Conservation (phyloP, 805 yeast genomes). For the Cyberlindnera petersonii region DNA sequence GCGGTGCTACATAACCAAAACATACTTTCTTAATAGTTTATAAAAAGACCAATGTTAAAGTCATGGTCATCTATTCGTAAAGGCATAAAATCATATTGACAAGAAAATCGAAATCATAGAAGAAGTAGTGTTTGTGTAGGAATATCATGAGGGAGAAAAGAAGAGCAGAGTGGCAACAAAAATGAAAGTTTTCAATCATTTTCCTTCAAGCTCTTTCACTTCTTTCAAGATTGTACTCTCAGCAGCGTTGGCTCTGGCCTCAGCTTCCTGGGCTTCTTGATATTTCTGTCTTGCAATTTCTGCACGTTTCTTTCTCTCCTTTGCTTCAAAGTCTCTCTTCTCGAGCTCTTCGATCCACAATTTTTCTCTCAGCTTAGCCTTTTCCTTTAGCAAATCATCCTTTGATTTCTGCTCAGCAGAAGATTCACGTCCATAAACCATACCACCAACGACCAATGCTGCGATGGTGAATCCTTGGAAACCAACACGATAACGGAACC, state of each 20-base stretch:
- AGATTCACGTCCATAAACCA: constrained; percentile 52
- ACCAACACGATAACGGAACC: constrained; percentile 87
- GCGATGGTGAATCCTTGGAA: constrained; percentile 80
- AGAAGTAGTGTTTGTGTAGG: no score
- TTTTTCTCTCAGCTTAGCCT: constrained; percentile 80
- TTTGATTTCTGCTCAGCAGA: constrained; percentile 44
- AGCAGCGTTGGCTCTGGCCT: constrained; percentile 21
- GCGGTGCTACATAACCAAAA: no score
- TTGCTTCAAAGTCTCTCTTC: constrained; percentile 72
- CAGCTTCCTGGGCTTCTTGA: constrained; percentile 37
- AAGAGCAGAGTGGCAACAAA: background rate
- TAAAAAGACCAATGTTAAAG: no score
- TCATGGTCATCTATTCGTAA: no score
- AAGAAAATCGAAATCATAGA: no score
- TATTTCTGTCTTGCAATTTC: constrained; percentile 50
- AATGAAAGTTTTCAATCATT: background rate
- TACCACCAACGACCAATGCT: constrained; percentile 80
- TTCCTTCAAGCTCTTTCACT: background rate
- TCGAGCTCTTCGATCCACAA: constrained; percentile 90
- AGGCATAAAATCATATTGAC: no score
- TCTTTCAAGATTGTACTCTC: background rate
- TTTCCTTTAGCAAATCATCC: constrained; percentile 65
- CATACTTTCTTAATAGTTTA: no score
- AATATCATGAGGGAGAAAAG: no score
- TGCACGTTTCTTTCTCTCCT: constrained; percentile 64